Conservation (phyloP, 345 rosid species). For the Aethionema arabicum region DNA sequence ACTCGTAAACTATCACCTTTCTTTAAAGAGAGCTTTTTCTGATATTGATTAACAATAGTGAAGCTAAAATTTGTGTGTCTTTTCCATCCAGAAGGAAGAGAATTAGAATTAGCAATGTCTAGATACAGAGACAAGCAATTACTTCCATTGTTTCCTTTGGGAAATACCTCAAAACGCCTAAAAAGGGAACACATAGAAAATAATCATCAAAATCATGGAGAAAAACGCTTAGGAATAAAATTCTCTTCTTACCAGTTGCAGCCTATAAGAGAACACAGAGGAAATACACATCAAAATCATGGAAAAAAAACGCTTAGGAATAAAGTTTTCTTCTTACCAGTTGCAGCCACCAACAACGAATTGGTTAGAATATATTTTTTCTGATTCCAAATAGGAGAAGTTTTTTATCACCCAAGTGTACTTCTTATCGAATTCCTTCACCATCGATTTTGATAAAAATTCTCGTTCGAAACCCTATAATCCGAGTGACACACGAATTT, state of each 20-base stretch:
- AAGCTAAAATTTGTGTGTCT: slow-evolving; percentile 60
- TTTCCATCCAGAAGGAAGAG: slow-evolving; percentile 78
- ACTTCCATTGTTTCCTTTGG: slow-evolving; percentile 79
- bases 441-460: slow-evolving; percentile 12
- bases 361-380: background rate
- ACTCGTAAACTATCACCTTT: slow-evolving; percentile 1
- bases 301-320: too few relatives aligned
- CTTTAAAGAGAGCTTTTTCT: too few relatives aligned
- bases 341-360: slow-evolving; percentile 11
- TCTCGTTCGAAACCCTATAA: too few relatives aligned
- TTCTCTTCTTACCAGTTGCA: too few relatives aligned
- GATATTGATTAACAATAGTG: slow-evolving; percentile 50
- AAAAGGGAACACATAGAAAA: too few relatives aligned
- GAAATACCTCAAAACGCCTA: slow-evolving; percentile 65
- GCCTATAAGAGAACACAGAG: too few relatives aligned
- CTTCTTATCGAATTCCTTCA: background rate
- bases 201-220: too few relatives aligned
- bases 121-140: slow-evolving; percentile 67
- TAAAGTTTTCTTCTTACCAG: too few relatives aligned
- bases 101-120: slow-evolving; percentile 60
- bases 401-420: slow-evolving; percentile 15
- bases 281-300: too few relatives aligned
- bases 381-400: background rate
- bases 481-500: too few relatives aligned
- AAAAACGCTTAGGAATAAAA: too few relatives aligned